These are phyloP conservation scores for Exophiala sp. DNA, from an alignment of 2,329 filamentous ascomycete species.

Conservation along the genomic window DNA sequence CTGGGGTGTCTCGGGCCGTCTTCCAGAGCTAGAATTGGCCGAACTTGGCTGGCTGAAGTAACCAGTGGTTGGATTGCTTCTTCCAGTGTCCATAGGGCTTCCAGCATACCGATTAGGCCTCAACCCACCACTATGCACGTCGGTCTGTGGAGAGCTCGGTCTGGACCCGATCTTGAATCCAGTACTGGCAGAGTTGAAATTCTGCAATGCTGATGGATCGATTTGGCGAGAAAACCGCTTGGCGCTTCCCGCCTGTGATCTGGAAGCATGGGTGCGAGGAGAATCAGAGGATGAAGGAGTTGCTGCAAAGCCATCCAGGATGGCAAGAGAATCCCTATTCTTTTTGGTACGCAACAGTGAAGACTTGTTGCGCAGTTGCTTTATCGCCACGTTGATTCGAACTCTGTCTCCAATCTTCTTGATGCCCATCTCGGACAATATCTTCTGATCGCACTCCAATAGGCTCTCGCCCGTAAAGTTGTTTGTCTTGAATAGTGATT, in stretches of 20 bases:
- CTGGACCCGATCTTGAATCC: slow-evolving; percentile 56
- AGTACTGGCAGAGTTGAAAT: slow-evolving; percentile 39
- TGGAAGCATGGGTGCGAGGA: slow-evolving; percentile 56
- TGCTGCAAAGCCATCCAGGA: slow-evolving; percentile 58
- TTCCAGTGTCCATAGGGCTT: slow-evolving; percentile 51
- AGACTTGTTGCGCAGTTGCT: slow-evolving; percentile 70
- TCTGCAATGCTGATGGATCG: slow-evolving; percentile 35
- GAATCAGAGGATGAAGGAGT: slow-evolving; percentile 60
- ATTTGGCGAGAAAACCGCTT: slow-evolving; percentile 55
- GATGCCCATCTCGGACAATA: slow-evolving; percentile 95
- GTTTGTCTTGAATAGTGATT: slow-evolving; percentile 81
- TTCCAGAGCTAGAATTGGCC: slow-evolving; percentile 48
- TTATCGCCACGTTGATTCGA: slow-evolving; percentile 78
- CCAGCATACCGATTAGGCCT: slow-evolving; percentile 56
- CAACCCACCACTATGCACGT: slow-evolving; percentile 48
- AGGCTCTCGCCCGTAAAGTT: slow-evolving; percentile 97
- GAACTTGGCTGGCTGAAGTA: slow-evolving; percentile 54
- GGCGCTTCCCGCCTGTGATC: slow-evolving; percentile 46
- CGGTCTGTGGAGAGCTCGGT: slow-evolving; percentile 64
- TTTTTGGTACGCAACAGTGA: slow-evolving; percentile 74
- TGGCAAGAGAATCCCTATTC: slow-evolving; percentile 81
- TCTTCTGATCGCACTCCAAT: slow-evolving; percentile 92
- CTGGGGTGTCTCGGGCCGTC: slow-evolving; percentile 56
- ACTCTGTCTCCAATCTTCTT: slow-evolving; percentile 97
- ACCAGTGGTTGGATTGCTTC: slow-evolving; percentile 46